Evolutionary conservation across 192 early-diverging fungal genomes (phyloP), one percentile per base, ranked within the genome.

Genomic region (Backusella luteola): DNA sequence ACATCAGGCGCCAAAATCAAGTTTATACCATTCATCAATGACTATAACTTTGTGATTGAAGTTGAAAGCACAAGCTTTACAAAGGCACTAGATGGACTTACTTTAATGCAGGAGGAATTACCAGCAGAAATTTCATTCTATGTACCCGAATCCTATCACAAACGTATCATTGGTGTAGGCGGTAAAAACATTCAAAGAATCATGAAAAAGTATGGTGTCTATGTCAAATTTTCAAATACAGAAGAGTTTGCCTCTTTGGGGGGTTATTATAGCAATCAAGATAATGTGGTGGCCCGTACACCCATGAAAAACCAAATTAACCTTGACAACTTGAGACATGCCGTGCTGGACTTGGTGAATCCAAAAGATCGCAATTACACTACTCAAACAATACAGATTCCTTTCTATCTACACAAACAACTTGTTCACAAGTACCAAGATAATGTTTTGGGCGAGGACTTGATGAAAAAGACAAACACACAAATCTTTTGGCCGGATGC

Each of bases 131-230:
- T 94, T 59, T 92, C 91, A 9, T 96, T 96, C 71, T 91, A 90
- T 81, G 89, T 96, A 5, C 93, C 93, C 35, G 93, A 96, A 73
- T 80, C 89, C 1, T 93, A 88, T 76, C 94, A 96, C 84, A 96
- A 96, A 80, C 87, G 94, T 12, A 96, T 96, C 74, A 96, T 96
- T 72, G 94, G 94, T 6, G 93, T 94, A 17, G 93, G 92, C 7
- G 94, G 94, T 73, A 94, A 93, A 66, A 96, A 96, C 80, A 94
- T 96, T 53, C 94, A 96, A 71, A 86, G 92, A 39, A 96, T 96
- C 76, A 96, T 96, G 94, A 96, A 96, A 56, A 92, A 93, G 72
- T 93, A 87, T 73, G 94, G 93, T 21, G 94, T 96, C 0, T 96
- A 94, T 75, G 93, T 96, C 69, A 96, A 96, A 75, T 96, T 96